A percentile compares a stretch with the other conserved stretches of the same genome.
phyloP scores from a whole-genome alignment of 148 eudicot species.

The Amaranthus palmeri region DNA sequence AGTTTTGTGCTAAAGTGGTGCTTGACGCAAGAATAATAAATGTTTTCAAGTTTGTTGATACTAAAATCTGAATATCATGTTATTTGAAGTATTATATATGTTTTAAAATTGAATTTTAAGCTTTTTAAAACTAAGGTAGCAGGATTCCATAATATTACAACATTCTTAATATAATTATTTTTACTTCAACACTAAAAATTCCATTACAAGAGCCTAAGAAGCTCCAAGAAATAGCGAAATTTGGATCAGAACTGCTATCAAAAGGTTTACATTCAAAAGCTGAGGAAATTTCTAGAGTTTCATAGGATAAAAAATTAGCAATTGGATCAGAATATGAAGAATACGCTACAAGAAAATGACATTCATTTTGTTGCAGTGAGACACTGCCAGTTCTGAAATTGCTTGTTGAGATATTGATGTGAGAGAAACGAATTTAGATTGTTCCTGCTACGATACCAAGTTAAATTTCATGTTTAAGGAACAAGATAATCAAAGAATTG shows the following conservation, averaged over 20 bases:
- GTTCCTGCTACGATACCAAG: no score
- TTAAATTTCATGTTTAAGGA: no score
- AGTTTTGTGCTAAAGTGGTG: no score
- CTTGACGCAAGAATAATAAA: no score
- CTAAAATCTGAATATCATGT: no score
- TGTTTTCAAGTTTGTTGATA: no score
- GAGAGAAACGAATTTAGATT: no score
- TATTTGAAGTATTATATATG: no score
- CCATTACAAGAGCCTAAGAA: not conserved
- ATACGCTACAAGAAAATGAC: not conserved
- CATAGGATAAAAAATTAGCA: constrained; percentile 1
- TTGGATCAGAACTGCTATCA: not conserved
- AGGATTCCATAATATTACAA: constrained; percentile 6
- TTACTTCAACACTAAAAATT: not conserved
- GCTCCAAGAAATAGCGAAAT: not conserved
- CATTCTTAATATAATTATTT: no score
- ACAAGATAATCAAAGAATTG: no score
- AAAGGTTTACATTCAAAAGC: not conserved
- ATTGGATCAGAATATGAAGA: not conserved
- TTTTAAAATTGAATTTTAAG: no score
- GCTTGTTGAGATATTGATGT: not conserved
- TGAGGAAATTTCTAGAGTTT: constrained; percentile 4
- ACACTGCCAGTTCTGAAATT: not conserved
- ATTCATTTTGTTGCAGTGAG: not conserved
- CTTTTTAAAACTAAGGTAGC: no score